Percentiles rank a stretch among this genome's conserved stretches.
phyloP scores from a whole-genome alignment of 2,329 filamentous ascomycete genomes.

The Hypoxylon sp. region DNA sequence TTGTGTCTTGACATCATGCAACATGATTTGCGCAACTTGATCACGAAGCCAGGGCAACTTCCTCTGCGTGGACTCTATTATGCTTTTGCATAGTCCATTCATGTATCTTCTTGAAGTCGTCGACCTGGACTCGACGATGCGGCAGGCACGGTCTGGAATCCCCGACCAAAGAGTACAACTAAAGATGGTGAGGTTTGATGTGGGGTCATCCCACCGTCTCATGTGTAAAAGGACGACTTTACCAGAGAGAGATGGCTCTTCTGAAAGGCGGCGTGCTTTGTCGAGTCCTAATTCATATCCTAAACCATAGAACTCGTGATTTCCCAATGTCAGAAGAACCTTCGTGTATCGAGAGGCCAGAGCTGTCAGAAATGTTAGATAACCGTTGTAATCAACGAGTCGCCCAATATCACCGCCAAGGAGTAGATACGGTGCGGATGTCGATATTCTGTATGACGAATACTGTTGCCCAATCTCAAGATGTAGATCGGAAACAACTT shows the following conservation, averaged over 20 bases:
- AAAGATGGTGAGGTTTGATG: slow-evolving; percentile 62
- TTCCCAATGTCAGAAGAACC: slow-evolving; percentile 65
- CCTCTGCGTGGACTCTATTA: slow-evolving; percentile 59
- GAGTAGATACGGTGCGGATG: slow-evolving; percentile 59
- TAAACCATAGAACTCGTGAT: slow-evolving; percentile 67
- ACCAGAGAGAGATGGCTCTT: slow-evolving; percentile 56
- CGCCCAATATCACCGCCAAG: slow-evolving; percentile 66
- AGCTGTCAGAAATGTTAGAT: slow-evolving; percentile 58
- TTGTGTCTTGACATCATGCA: too few species aligned
- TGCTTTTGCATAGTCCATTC: slow-evolving; percentile 65
- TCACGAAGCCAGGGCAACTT: slow-evolving; percentile 68
- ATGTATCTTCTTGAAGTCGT: slow-evolving; percentile 67
- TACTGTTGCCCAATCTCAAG: slow-evolving; percentile 63
- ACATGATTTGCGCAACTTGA: too few species aligned
- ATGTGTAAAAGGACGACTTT: slow-evolving; percentile 61
- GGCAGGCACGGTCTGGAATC: slow-evolving; percentile 57
- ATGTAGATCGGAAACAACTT: slow-evolving; percentile 65
- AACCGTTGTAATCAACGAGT: slow-evolving; percentile 61
- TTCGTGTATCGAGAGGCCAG: slow-evolving; percentile 59
- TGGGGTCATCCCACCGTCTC: slow-evolving; percentile 56
- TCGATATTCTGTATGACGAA: slow-evolving; percentile 57
- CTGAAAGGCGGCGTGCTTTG: slow-evolving; percentile 54
- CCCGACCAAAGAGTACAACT: slow-evolving; percentile 72
- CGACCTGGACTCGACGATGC: slow-evolving; percentile 60
- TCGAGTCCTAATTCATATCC: slow-evolving; percentile 56